These are phyloP conservation scores for Candida krabiensis DNA, from an alignment of 805 yeast genomes.

Conservation along the genomic window DNA sequence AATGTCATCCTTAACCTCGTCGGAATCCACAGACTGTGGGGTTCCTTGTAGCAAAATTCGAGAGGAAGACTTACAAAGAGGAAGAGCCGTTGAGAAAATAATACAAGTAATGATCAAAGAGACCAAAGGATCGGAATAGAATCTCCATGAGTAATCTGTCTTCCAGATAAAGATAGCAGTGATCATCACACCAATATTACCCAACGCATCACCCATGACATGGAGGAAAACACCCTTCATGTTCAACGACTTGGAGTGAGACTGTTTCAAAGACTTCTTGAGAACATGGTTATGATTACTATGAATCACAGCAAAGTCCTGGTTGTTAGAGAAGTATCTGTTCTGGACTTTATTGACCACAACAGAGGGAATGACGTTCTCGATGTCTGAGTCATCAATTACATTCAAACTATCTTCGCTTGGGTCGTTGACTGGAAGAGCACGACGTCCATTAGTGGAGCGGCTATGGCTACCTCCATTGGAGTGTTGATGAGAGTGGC, in stretches of 20 bases:
- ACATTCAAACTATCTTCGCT: constrained; percentile 4
- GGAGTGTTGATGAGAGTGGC: constrained; percentile 13
- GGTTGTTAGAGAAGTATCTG: constrained; percentile 8
- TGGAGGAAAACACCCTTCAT: constrained; percentile 97
- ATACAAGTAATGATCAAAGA: constrained; percentile 84
- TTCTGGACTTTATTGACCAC: constrained; percentile 26
- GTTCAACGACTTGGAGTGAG: constrained; percentile 66
- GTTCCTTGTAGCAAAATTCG: constrained; percentile 90
- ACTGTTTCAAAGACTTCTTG: constrained; percentile 16
- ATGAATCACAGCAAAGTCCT: constrained; percentile 18
- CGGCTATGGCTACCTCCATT: constrained; percentile 24
- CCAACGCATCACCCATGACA: constrained; percentile 94
- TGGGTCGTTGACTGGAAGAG: constrained; percentile 2
- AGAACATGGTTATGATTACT: constrained; percentile 25
- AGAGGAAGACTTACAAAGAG: constrained; percentile 82
- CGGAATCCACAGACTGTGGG: constrained; percentile 79
- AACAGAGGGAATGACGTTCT: constrained; percentile 28
- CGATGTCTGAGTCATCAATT: constrained; percentile 26
- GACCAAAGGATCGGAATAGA: constrained; percentile 80
- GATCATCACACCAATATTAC: constrained; percentile 88
- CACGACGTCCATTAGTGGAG: constrained; percentile 7
- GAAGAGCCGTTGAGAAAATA: constrained; percentile 88
- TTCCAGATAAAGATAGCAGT: constrained; percentile 94
- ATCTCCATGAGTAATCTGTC: constrained; percentile 86
- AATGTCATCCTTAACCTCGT: constrained; percentile 69